These are phyloP conservation scores for Blumeria hordei DNA, from an alignment of 2,329 filamentous ascomycete species.

Conservation along the genomic window DNA sequence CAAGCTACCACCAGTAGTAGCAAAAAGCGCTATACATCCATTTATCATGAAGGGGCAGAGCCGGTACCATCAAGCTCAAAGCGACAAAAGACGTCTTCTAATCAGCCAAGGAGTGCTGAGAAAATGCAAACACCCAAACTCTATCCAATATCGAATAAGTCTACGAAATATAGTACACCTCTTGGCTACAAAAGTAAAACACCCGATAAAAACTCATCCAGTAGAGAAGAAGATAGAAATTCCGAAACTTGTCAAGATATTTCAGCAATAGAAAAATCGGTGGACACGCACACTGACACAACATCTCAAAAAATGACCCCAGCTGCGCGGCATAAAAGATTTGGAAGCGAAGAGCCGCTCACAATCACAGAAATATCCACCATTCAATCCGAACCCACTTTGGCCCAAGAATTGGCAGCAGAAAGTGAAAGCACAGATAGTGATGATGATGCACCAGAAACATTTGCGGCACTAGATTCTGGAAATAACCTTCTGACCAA, in stretches of 20 bases:
- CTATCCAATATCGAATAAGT: constrained; percentile 2
- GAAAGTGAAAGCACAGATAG: constrained; percentile 5
- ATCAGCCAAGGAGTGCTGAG: constrained; percentile 7
- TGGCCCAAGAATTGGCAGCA: not conserved
- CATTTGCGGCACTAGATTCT: constrained; percentile 10
- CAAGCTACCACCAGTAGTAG: not conserved
- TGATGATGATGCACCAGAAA: constrained; percentile 14
- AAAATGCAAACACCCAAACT: constrained; percentile 3
- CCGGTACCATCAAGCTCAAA: constrained; percentile 6
- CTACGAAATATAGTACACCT: not conserved
- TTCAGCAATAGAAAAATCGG: too few species aligned
- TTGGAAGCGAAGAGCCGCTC: constrained; percentile 3
- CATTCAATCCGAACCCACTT: not conserved
- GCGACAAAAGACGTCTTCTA: constrained; percentile 9
- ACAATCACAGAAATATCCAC: not conserved
- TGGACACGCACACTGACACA: not conserved
- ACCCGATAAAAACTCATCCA: not conserved
- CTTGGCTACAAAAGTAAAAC: not conserved
- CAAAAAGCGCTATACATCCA: constrained; percentile 3
- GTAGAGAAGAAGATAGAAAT: not conserved
- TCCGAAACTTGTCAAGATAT: not conserved
- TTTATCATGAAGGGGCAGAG: constrained; percentile 3
- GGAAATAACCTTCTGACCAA: constrained; percentile 6
- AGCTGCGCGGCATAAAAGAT: constrained; percentile 6
- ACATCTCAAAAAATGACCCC: not conserved